Percentiles rank a stretch among this genome's conserved stretches.
phyloP scores from a whole-genome alignment of 2,329 filamentous ascomycete genomes.

The Erysiphe pulchra region DNA sequence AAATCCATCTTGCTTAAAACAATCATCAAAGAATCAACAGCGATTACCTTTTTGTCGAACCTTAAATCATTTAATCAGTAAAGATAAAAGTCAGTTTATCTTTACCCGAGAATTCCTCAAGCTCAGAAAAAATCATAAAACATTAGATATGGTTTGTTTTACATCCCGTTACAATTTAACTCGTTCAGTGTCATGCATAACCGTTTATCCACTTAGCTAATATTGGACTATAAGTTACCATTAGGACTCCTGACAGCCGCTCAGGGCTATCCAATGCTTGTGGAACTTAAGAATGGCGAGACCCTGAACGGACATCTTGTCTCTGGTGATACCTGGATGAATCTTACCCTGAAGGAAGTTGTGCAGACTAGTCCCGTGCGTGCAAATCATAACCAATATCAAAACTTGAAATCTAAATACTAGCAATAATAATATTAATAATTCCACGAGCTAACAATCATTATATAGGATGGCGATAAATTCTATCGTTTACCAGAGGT shows the following conservation, averaged over 20 bases:
- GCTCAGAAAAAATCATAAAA: too few species aligned
- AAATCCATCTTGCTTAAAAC: too few species aligned
- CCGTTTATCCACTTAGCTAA: too few species aligned
- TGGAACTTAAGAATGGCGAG: conserved; percentile 93
- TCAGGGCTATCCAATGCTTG: conserved; percentile 92
- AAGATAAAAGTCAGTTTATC: too few species aligned
- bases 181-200: too few species aligned
- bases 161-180: too few species aligned
- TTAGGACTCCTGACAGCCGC: conserved; percentile 78
- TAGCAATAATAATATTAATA: conserved; percentile 1
- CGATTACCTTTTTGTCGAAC: too few species aligned
- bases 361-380: conserved; percentile 72
- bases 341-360: conserved; percentile 87
- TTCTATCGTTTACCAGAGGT: conserved; percentile 83
- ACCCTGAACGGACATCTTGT: conserved; percentile 90
- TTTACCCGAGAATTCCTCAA: too few species aligned
- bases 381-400: neutral
- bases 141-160: too few species aligned
- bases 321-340: conserved; percentile 99
- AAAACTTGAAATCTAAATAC: neutral
- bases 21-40: too few species aligned
- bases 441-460: conserved; percentile 3
- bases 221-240: conserved; percentile 23
- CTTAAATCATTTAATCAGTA: too few species aligned
- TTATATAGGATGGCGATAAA: conserved; percentile 59